Percentiles rank a stretch among this genome's conserved stretches.
These are phyloP conservation scores for Hypoxylon sp. DNA, from an alignment of 2,329 filamentous ascomycete species.

Conservation along the genomic window DNA sequence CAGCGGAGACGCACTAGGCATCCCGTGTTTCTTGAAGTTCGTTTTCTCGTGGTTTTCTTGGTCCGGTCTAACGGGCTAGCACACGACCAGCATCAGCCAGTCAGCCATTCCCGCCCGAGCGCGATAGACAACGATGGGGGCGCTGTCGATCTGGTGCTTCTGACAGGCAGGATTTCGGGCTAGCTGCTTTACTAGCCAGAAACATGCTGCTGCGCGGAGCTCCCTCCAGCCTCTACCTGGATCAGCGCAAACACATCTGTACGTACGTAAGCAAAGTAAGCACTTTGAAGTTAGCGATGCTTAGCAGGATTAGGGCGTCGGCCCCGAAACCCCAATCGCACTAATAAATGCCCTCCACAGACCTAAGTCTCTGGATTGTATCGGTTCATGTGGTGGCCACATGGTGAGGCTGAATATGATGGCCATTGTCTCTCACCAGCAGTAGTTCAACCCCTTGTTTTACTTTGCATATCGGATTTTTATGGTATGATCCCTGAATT, in stretches of 20 bases:
- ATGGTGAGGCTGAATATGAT: constrained; percentile 45
- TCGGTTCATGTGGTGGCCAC: constrained; percentile 34
- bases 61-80: constrained; percentile 26
- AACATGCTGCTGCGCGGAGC: constrained; percentile 23
- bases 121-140: constrained; percentile 23
- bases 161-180: constrained; percentile 25
- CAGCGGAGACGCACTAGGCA: constrained; percentile 22
- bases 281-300: constrained; percentile 5
- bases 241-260: constrained; percentile 4
- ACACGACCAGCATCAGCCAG: constrained; percentile 21
- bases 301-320: constrained; percentile 9
- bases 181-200: constrained; percentile 28
- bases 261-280: constrained; percentile 27
- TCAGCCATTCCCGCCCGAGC: constrained; percentile 41
- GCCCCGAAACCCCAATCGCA: constrained; percentile 22
- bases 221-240: constrained; percentile 10
- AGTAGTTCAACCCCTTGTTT: constrained; percentile 23
- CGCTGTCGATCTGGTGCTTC: constrained; percentile 27
- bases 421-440: constrained; percentile 23
- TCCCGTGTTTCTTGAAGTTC: constrained; percentile 36
- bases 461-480: constrained; percentile 2
- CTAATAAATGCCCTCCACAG: constrained; percentile 9
- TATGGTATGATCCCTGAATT: constrained; percentile 2
- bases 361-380: constrained; percentile 9
- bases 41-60: constrained; percentile 33